Conservation (phyloP, 2,329 filamentous ascomycete genomes). For the Penicillium sp. region DNA sequence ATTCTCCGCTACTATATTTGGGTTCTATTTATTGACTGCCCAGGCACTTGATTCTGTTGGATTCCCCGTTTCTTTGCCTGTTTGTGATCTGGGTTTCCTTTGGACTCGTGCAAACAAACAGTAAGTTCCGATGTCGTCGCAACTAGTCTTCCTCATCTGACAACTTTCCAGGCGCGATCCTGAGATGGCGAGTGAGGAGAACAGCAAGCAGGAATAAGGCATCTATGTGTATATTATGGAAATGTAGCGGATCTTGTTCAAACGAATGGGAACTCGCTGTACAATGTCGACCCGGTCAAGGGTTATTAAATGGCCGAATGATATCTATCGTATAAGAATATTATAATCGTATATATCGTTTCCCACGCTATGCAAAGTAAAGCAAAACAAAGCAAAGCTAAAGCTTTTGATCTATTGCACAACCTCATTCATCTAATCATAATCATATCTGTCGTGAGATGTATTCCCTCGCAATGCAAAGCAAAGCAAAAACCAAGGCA, state of each 20-base stretch:
- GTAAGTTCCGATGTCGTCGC: neutral
- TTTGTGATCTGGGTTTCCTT: neutral
- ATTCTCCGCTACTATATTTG: neutral
- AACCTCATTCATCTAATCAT: neutral
- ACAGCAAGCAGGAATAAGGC: neutral
- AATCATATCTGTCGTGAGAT: neutral
- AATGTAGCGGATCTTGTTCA: too few species aligned
- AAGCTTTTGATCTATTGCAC: neutral
- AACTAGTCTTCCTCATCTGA: neutral
- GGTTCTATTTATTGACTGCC: neutral
- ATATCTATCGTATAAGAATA: too few species aligned
- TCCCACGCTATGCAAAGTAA: too few species aligned
- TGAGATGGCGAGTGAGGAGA: neutral
- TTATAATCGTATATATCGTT: too few species aligned
- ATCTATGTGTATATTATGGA: too few species aligned
- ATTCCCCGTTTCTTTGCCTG: neutral
- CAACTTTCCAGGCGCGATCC: neutral
- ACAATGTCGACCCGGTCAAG: neutral
- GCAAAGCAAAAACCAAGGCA: neutral
- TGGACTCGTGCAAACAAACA: neutral
- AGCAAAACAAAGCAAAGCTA: too few species aligned
- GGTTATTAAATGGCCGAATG: neutral
- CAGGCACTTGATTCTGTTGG: neutral
- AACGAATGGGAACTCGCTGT: too few species aligned
- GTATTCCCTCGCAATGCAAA: neutral